These are phyloP conservation scores for Trichomonas vaginalis DNA, from an alignment of 208 protist species.

Conservation along the genomic window DNA sequence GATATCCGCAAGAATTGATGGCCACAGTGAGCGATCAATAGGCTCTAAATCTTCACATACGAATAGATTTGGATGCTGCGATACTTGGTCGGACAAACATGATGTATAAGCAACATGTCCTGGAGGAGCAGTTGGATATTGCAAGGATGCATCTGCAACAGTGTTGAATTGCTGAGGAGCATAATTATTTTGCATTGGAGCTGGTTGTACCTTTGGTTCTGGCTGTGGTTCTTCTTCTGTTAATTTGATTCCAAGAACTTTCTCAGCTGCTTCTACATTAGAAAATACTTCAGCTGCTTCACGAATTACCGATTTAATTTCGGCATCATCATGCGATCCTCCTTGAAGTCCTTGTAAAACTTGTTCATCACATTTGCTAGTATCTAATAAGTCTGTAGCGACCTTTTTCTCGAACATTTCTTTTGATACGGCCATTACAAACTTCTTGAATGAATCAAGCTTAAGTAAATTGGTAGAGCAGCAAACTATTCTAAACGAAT, in stretches of 20 bases:
- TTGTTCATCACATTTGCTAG: not conserved
- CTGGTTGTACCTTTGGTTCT: not conserved
- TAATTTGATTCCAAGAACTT: not conserved
- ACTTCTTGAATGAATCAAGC: not conserved
- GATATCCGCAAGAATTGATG: not conserved
- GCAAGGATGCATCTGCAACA: not conserved
- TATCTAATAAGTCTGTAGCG: not conserved
- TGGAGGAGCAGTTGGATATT: not conserved
- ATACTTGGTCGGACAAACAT: not conserved
- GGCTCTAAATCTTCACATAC: not conserved
- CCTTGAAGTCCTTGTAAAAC: not conserved
- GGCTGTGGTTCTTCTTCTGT: not conserved
- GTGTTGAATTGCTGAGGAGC: not conserved
- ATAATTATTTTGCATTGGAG: not conserved
- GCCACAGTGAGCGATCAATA: not conserved
- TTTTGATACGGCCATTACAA: not conserved
- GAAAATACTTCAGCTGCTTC: not conserved
- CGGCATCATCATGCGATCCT: not conserved
- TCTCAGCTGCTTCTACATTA: not conserved
- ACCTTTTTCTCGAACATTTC: not conserved
- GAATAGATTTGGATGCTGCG: not conserved
- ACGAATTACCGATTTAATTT: not conserved
- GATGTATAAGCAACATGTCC: not conserved
- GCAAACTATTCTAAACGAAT: not conserved
- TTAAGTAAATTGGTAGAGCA: not conserved